Conservation (phyloP, 1,139 yeast species). For the Wickerhamomyces sp. region DNA sequence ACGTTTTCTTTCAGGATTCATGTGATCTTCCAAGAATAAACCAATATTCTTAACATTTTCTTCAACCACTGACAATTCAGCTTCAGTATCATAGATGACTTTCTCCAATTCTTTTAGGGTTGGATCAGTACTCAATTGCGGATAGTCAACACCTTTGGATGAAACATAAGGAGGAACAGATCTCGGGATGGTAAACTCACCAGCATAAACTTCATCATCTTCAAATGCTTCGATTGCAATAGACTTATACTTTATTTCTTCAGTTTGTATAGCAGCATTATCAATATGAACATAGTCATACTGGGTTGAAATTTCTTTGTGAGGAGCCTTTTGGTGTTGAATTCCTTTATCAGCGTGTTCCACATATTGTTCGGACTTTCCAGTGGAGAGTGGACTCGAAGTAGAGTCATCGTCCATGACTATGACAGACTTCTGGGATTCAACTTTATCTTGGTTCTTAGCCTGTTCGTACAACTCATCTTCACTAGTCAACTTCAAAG, state of each 20-base stretch:
- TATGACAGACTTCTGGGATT: not conserved
- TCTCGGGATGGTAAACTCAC: conserved; percentile 24
- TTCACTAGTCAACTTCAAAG: conserved; percentile 9
- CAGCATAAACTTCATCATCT: conserved; percentile 33
- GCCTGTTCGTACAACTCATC: conserved; percentile 10
- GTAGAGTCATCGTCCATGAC: not conserved
- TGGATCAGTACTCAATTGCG: conserved; percentile 24
- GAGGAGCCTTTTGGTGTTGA: not conserved
- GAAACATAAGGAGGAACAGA: conserved; percentile 24
- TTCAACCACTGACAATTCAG: conserved; percentile 34
- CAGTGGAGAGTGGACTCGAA: too few species aligned
- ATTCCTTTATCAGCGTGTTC: not conserved
- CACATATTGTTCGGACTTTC: too few species aligned
- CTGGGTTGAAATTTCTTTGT: not conserved
- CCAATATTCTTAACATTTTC: conserved; percentile 29
- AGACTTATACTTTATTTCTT: conserved; percentile 13
- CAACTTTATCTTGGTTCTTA: conserved; percentile 5
- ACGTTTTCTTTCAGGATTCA: conserved; percentile 21
- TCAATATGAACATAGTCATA: not conserved
- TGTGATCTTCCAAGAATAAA: conserved; percentile 32
- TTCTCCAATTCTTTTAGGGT: conserved; percentile 31
- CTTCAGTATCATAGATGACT: conserved; percentile 33
- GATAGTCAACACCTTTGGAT: conserved; percentile 27
- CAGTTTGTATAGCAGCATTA: conserved; percentile 23
- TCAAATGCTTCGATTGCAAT: conserved; percentile 30